A percentile compares a stretch with the other conserved stretches of the same genome.
Evolutionary conservation across 495 filamentous ascomycete genomes (phyloP).

Genomic region (Extremus antarcticus): DNA sequence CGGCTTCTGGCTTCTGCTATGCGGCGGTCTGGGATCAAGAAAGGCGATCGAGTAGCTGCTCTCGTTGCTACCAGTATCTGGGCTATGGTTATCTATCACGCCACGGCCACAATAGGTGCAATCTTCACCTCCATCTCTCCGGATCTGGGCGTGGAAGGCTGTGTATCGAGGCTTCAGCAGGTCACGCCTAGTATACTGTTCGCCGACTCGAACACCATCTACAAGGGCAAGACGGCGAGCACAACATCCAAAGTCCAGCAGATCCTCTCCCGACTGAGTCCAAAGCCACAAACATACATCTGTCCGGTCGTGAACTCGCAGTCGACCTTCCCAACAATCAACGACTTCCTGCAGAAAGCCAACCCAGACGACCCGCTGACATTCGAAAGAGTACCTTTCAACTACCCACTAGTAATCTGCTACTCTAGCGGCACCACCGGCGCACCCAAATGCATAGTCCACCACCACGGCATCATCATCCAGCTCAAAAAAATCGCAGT

Average conservation of each 20-base stretch:
- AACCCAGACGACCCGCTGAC: slow-evolving; percentile 31
- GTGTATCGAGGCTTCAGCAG: slow-evolving; percentile 61
- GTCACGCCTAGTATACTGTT: slow-evolving; percentile 63
- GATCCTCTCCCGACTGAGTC: slow-evolving; percentile 48
- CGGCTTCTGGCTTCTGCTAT: slow-evolving; percentile 51
- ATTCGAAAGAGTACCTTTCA: slow-evolving; percentile 52
- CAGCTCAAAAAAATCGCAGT: slow-evolving; percentile 47
- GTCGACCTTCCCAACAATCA: slow-evolving; percentile 40
- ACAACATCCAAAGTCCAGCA: slow-evolving; percentile 57
- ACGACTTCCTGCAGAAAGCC: slow-evolving; percentile 41
- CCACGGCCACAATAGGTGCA: slow-evolving; percentile 53
- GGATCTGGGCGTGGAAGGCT: slow-evolving; percentile 47
- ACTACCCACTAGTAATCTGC: slow-evolving; percentile 59
- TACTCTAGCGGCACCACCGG: slow-evolving; percentile 68
- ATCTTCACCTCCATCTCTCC: slow-evolving; percentile 64
- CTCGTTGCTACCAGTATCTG: slow-evolving; percentile 65
- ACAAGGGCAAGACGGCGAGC: slow-evolving; percentile 65
- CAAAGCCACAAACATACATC: slow-evolving; percentile 48
- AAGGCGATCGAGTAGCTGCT: slow-evolving; percentile 62
- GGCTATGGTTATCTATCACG: slow-evolving; percentile 56
- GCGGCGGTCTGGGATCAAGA: slow-evolving; percentile 46
- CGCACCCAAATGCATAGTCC: slow-evolving; percentile 66
- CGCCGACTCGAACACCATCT: slow-evolving; percentile 66
- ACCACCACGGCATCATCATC: slow-evolving; percentile 56
- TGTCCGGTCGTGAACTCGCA: slow-evolving; percentile 52